Conservation (phyloP, 257 asterid genomes). For the Nicotiana tomentosiformis region DNA sequence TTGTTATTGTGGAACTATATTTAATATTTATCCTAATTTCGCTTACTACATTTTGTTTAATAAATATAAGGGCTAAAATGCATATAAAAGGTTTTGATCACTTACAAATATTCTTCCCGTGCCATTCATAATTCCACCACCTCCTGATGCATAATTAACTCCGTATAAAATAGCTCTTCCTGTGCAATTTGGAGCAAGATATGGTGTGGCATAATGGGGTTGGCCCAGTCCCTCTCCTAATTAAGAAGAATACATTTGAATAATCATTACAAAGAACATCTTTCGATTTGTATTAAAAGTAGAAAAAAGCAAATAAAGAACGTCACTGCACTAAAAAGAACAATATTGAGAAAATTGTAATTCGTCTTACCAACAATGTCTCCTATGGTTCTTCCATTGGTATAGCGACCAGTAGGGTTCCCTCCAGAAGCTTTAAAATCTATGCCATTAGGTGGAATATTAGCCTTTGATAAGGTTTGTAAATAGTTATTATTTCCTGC, state of each 20-base stretch:
- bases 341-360: not conserved
- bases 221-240: constrained; percentile 87
- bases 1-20: not conserved
- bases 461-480: constrained; percentile 65
- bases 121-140: constrained; percentile 91
- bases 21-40: not conserved
- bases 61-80: not conserved
- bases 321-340: not conserved
- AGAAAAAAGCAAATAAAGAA: not conserved
- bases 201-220: constrained; percentile 59
- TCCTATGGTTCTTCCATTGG: constrained; percentile 88
- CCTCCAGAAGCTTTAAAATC: constrained; percentile 86
- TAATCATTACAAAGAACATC: too few species aligned
- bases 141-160: constrained; percentile 93
- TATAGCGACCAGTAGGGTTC: constrained; percentile 75
- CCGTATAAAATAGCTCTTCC: constrained; percentile 63
- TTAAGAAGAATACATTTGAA: not conserved
- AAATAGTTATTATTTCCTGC: constrained; percentile 89
- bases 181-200: constrained; percentile 81
- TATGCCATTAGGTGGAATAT: constrained; percentile 68
- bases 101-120: constrained; percentile 84
- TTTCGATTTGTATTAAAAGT: too few species aligned
- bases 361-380: constrained; percentile 64
- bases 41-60: not conserved
- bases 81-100: not conserved